Conservation (phyloP, 2,329 filamentous ascomycete genomes). For the Westerdykella aurantiaca region DNA sequence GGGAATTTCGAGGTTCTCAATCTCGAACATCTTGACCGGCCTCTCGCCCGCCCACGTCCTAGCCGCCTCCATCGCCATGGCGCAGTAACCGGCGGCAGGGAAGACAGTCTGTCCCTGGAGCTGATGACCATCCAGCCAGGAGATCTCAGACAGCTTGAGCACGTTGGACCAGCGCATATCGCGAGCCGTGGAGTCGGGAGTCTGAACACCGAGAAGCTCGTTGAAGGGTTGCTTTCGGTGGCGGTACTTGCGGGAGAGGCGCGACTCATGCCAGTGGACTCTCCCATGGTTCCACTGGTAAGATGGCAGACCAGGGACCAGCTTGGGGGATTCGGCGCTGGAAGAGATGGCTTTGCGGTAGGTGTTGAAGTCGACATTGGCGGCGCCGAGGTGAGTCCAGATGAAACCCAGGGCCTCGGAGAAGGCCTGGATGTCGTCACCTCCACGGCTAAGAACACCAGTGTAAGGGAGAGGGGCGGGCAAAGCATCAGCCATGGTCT, state of each 20-base stretch:
- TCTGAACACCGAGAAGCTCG: constrained; percentile 7
- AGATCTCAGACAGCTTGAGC: constrained; percentile 7
- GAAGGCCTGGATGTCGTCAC: constrained; percentile 20
- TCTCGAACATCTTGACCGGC: constrained; percentile 5
- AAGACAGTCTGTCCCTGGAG: constrained; percentile 36
- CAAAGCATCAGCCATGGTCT: background rate
- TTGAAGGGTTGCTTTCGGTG: constrained; percentile 2
- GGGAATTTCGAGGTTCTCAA: constrained; percentile 2
- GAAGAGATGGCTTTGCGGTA: constrained; percentile 4
- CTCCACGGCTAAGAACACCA: constrained; percentile 15
- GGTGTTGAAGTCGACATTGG: constrained; percentile 18
- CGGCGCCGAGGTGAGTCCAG: constrained; percentile 8
- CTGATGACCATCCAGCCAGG: constrained; percentile 12
- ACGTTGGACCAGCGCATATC: constrained; percentile 12
- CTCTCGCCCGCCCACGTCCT: constrained; percentile 1
- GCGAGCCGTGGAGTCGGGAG: background rate
- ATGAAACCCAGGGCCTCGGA: constrained; percentile 10
- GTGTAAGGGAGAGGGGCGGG: constrained; percentile 9
- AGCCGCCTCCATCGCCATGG: constrained; percentile 30
- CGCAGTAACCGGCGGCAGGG: constrained; percentile 41
- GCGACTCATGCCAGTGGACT: constrained; percentile 16
- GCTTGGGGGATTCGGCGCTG: background rate
- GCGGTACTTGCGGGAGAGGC: constrained; percentile 5
- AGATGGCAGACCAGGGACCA: constrained; percentile 15
- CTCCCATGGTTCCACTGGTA: constrained; percentile 8